Evolutionary conservation across 176 grass and related monocot species (phyloP), one percentile per base, ranked within the genome.

Genomic region (Puccinellia tenuiflora): DNA sequence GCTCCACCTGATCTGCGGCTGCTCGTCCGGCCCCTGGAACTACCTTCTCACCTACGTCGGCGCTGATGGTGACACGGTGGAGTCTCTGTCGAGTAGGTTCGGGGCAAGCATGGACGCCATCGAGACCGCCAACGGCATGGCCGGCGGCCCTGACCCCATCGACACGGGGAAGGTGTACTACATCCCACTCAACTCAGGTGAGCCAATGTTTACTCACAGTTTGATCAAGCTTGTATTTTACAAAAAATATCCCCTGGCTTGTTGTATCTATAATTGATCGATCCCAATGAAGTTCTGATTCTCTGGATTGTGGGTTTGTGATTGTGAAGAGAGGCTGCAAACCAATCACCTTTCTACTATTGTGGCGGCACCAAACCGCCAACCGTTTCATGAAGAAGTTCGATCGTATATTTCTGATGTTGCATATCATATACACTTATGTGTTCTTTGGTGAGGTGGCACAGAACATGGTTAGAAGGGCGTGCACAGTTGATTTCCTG

Each of bases 31-130:
- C 12, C 84, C 90, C 33, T 99, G 96, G 96, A 96, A 99, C 81
- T 99, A 99, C 83, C 88, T 99, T 48, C 90, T 99, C 77, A 99
- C 78, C 80, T 96, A 99, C 90, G 93, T 90, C 33, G 87, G 92
- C 33, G 87, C 91, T 20, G 89, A 90, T 4, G 96, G 93, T 2
- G 93, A 99, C 84, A 91, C 93, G 13, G 73, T 99, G 21, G 87
- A 90, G 83, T 90, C 96, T 16, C 83, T 99, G 5, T 94, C 96
- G 24, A 99, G 96, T 51, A 89, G 93, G 85, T 99, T 99, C 25
- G 96, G 96, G 61, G 85, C 87, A 15, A 99, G 96, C 87, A 99
- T 99, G 96, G 96, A 99, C 85, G 92, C 86, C 65, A 99, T 99
- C 67, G 96, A 99, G 91, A 83, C 91, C 29, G 92, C 90, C 37